Evolutionary conservation across 257 asterid species (phyloP).

Genomic region (Striga asiatica): DNA sequence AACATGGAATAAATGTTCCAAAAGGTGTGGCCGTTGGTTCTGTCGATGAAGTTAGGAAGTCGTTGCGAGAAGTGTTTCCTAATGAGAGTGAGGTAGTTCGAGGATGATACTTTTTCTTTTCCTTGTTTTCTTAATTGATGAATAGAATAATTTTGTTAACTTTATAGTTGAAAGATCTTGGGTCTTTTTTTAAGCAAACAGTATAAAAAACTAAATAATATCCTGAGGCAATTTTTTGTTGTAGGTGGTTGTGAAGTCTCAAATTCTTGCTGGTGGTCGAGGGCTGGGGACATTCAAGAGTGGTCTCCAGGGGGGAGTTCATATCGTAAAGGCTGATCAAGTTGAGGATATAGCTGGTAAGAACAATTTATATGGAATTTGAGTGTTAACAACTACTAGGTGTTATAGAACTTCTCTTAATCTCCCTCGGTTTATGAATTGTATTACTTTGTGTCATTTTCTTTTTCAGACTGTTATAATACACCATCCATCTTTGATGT

Average conservation of each 20-base stretch:
- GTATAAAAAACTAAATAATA: neutral
- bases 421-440: neutral
- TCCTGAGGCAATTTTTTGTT: slow-evolving; percentile 12
- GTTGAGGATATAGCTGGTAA: slow-evolving; percentile 79
- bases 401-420: slow-evolving; percentile 9
- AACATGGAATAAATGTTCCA: slow-evolving; percentile 86
- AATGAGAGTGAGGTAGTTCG: slow-evolving; percentile 55
- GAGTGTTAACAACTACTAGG: neutral
- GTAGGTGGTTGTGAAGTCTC: slow-evolving; percentile 89
- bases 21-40: slow-evolving; percentile 75
- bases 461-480: too few relatives aligned
- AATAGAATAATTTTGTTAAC: neutral
- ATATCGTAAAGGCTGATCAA: slow-evolving; percentile 69
- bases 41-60: slow-evolving; percentile 48
- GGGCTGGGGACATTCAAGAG: slow-evolving; percentile 89
- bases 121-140: neutral
- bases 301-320: slow-evolving; percentile 92
- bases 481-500: too few relatives aligned
- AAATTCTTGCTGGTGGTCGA: slow-evolving; percentile 91
- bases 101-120: neutral
- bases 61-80: slow-evolving; percentile 47
- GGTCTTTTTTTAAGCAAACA: neutral
- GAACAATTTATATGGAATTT: slow-evolving; percentile 1
- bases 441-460: neutral
- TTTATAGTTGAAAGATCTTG: neutral